phyloP scores from a whole-genome alignment of 2,329 filamentous ascomycete species.

The Exophiala aquamarina region DNA sequence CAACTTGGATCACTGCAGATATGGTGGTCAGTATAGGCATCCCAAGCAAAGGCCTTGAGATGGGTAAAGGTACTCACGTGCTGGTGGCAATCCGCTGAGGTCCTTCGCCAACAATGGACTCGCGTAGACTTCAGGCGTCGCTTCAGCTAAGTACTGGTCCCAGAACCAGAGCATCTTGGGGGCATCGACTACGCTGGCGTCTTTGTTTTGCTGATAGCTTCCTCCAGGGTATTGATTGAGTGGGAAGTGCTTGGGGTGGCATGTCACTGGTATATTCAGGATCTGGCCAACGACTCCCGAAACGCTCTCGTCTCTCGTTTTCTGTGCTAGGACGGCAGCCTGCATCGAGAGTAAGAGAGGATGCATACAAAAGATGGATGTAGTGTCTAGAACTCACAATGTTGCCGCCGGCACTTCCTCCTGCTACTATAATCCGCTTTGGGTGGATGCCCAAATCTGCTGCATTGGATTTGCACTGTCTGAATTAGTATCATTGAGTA shows the following conservation, averaged over 20 bases:
- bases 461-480: no score
- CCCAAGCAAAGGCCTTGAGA: slow-evolving; percentile 13
- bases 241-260: slow-evolving; percentile 8
- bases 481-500: slow-evolving; percentile 41
- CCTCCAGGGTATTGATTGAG: not conserved
- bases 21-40: slow-evolving; percentile 27
- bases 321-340: slow-evolving; percentile 29
- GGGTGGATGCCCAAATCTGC: slow-evolving; percentile 34
- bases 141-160: slow-evolving; percentile 34
- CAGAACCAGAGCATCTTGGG: slow-evolving; percentile 37
- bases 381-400: no score
- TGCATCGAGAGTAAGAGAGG: no score
- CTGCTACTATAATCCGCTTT: no score
- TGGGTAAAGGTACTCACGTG: slow-evolving; percentile 5
- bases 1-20: slow-evolving; percentile 28
- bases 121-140: slow-evolving; percentile 33
- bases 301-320: slow-evolving; percentile 32
- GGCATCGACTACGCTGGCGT: slow-evolving; percentile 34
- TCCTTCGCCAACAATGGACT: slow-evolving; percentile 34
- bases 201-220: slow-evolving; percentile 41
- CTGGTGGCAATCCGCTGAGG: slow-evolving; percentile 28
- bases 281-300: slow-evolving; percentile 47
- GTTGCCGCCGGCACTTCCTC: slow-evolving; percentile 46
- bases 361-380: no score
- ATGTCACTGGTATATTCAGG: slow-evolving; percentile 40